Base-by-base conservation (phyloP, 441 rosid genomes). In the Kokia cookei region DNA sequence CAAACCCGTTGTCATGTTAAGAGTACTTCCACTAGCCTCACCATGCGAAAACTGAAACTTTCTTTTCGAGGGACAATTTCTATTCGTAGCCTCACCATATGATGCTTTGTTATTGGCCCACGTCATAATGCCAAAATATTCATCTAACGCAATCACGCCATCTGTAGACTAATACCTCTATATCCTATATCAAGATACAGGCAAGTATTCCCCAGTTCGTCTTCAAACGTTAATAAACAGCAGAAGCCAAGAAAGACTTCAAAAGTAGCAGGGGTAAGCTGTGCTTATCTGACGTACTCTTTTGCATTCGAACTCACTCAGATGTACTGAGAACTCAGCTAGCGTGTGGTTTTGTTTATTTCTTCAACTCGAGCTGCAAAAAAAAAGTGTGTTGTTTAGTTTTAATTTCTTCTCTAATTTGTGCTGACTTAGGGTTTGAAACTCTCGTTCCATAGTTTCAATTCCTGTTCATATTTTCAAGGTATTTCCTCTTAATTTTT, bases 381-480 rank as follows among this genome's bases (percentile, higher is more conserved):
- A 24, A 17, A 27, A 50, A 12, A n/a, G 60, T 29, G 72, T 51
- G 15, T n/a, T 7, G 9, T 51, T 69, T 17, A 5, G 17, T 32
- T 42, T 69, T n/a, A n/a, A 29, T 69, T 19, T 29, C 1, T 32
- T 35, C 15, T 61, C 42, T 17, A 29, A 1, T 29, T 51, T 51
- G 37, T 65, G 43, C 60, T 72, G 27, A 59, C 60, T 72, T 59
- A 72, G 75, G 75, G 75, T 13, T 60, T n/a, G 42, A 42, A 19
- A 42, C 58, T 47, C 55, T 15, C 7, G 3, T 71, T 40, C 24
- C 11, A 14, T 27, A 27, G 37, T 57, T 51, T 57, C 61, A 57
- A 57, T 57, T 62, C 15, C 9, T 17, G 17, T 22, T 37, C 24
- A 55, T 22, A 12, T 37, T 24, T 9, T 42, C 55, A 40, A 55